Percentiles rank a stretch among this genome's conserved stretches.
Evolutionary conservation across 768 basidiomycete species (phyloP).

Genomic region (Lactarius deliciosus): DNA sequence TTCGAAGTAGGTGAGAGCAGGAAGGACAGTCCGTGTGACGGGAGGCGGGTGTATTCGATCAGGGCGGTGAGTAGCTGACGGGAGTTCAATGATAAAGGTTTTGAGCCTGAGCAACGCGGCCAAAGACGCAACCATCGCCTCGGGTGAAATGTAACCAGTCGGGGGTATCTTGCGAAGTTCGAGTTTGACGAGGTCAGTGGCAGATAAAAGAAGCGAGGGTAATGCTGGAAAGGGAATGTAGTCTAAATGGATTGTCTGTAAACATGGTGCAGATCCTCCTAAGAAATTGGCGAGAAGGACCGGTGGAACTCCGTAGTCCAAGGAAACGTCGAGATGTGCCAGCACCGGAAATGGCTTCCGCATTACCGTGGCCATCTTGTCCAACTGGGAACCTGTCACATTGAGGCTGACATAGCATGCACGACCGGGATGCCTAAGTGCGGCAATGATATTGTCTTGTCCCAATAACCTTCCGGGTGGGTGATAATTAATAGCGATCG

Average conservation of each 20-base stretch:
- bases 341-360: not conserved
- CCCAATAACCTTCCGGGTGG: no score
- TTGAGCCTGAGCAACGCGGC: not conserved
- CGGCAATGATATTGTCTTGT: no score
- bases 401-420: not conserved
- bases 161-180: not conserved
- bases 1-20: not conserved
- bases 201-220: not conserved
- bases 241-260: not conserved
- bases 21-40: not conserved
- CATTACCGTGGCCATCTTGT: not conserved
- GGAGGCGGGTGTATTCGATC: not conserved
- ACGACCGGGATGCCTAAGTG: not conserved
- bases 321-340: not conserved
- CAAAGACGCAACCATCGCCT: not conserved
- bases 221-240: not conserved
- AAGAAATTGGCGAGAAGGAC: not conserved
- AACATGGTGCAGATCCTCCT: not conserved
- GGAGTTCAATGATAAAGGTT: not conserved
- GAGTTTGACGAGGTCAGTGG: not conserved
- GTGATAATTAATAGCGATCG: not conserved
- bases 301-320: rapidly evolving
- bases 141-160: not conserved
- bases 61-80: not conserved
- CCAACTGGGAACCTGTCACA: not conserved